Conservation (phyloP, 768 basidiomycete genomes). For the Lyophyllum decastes region DNA sequence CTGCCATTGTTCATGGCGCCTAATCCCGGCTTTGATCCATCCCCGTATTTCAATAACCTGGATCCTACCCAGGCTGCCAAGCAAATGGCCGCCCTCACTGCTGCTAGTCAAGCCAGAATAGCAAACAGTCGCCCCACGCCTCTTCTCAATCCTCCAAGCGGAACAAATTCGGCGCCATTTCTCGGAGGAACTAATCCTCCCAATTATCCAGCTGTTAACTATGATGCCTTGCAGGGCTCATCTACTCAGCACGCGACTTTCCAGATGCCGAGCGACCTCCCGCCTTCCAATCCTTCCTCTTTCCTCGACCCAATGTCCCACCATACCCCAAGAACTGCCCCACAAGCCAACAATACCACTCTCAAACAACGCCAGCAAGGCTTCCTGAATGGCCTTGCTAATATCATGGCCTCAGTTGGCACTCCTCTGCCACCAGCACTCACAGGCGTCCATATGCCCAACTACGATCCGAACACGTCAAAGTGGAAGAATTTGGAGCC, state of each 20-base stretch:
- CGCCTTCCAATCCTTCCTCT: constrained; percentile 38
- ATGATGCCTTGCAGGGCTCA: constrained; percentile 42
- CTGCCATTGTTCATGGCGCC: constrained; percentile 33
- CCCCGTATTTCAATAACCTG: constrained; percentile 48
- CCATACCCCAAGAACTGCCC: constrained; percentile 37
- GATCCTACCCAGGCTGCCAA: constrained; percentile 72
- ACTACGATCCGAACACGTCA: constrained; percentile 64
- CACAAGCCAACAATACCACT: constrained; percentile 27
- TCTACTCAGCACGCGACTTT: constrained; percentile 40
- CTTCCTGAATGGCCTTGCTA: constrained; percentile 64
- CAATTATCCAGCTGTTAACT: constrained; percentile 41
- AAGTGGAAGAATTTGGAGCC: constrained; percentile 69
- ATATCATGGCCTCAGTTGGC: constrained; percentile 54
- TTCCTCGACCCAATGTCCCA: constrained; percentile 50
- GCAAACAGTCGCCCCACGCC: constrained; percentile 45
- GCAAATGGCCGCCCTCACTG: constrained; percentile 79
- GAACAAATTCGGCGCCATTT: constrained; percentile 70
- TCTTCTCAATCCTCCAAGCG: constrained; percentile 38
- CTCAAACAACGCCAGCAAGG: constrained; percentile 56
- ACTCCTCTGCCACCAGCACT: constrained; percentile 76
- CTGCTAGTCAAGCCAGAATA: constrained; percentile 60
- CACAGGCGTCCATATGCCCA: constrained; percentile 58
- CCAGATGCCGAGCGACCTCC: constrained; percentile 47
- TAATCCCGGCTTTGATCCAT: constrained; percentile 33
- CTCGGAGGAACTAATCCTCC: constrained; percentile 60